Evolutionary conservation across 2,329 filamentous ascomycete genomes (phyloP), one percentile per base, ranked within the genome.

Genomic region (Fusarium zealandicum): DNA sequence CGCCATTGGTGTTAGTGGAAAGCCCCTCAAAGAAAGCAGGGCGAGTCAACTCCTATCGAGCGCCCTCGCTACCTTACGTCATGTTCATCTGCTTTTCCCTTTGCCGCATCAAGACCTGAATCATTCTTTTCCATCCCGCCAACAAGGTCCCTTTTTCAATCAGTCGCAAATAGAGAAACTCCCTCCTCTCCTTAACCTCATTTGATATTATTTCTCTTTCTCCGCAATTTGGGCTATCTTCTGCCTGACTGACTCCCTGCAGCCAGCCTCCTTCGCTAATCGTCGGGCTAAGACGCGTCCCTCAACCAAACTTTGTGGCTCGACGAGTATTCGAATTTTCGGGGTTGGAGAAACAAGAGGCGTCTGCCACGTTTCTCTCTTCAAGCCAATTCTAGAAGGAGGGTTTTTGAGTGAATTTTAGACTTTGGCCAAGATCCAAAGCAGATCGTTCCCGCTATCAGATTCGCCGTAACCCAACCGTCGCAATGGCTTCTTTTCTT

Each of bases 401-500:
- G 6, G 22, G n/a, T n/a, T 18, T 36, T 50, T 30, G 47, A 54
- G 54, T 49, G 37, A 51, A 14, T 25, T 52, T 60, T 59, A 56
- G 57, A 49, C 64, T 54, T 53, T 49, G 38, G 33, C 32, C 42
- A 40, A 49, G 42, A 33, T 36, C 41, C 43, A 48, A 39, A 38
- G 39, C 43, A 45, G 33, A 28, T 22, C n/a, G 14, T 41, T 50
- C 28, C 27, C 22, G 32, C 30, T 44, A n/a, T 22, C 22, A 30
- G 30, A 30, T 37, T n/a, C 31, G 38, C 27, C 13, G 39, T 11
- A 28, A 35, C 41, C 27, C 27, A 33, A 38, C 32, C 45, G 42
- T 53, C 59, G 48, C 44, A 28, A 69, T 69, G 67, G 57, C 66
- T 44, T 63, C 69, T 42, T 61, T 72, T 40, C 61, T 72, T 57